Evolutionary conservation across 768 basidiomycete genomes (phyloP), one percentile per base, ranked within the genome.

Genomic region (button mushroom (Agaricus bisporus)): DNA sequence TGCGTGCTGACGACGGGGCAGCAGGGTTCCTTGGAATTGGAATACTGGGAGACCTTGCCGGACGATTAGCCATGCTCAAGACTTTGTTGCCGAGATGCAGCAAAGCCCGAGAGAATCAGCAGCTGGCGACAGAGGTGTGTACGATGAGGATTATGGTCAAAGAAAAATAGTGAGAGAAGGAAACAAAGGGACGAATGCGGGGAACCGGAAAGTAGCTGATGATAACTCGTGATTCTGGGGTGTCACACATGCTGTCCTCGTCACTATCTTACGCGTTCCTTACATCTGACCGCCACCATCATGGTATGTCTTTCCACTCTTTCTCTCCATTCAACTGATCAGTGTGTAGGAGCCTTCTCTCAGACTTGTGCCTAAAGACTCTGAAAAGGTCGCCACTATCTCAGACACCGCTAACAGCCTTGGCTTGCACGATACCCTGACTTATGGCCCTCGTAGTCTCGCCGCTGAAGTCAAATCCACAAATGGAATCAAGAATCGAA

Each of bases 351-450:
- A 78, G 44, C 66, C 77, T 12, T 82, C 87, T 32, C 69, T 83
- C 53, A 80, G 82, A 59, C 70, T 92, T 58, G 81, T 86, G 1
- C 91, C 91, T 14, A 68, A 75, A 5, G 60, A 64, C 49, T 63
- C 68, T 39, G 63, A 76, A 47, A 83, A 86, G 67, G 70, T 78
- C 11, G 88, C 86, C 2, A 82, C 88, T 4, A 64, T 88, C 43
- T 69, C 78, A 56, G 77, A 83, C 65, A 91, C 83, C 5, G 78
- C 82, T 49, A 88, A 86, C 68, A 77, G 77, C 58, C 72, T 91
- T 50, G 95, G 94, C 38, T 75, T 93, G 1, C 95, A 97, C 66
- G 93, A 98, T 67, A 83, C 90, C 3, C 78, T 99, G 51, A 78
- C 82, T 48, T 83, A 95, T 69, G 95, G 95, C 3, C 83, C 86